Evolutionary conservation across 345 rosid species (phyloP).

Genomic region (Passiflora organensis): DNA sequence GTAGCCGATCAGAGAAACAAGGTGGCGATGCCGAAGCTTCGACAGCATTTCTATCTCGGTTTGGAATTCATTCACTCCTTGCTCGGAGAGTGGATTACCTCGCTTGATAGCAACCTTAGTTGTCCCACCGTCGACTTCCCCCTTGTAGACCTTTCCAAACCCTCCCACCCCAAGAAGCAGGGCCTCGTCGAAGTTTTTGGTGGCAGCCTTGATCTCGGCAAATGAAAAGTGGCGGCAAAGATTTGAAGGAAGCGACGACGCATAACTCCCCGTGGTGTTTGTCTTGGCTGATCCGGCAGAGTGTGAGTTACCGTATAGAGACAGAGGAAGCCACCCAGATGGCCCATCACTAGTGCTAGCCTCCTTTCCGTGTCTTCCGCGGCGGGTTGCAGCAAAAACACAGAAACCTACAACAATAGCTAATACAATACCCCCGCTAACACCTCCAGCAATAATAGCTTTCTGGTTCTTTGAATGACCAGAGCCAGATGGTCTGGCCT

Average conservation of each 20-base stretch:
- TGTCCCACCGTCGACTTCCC: slow-evolving; percentile 16
- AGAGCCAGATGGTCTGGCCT: too few species aligned
- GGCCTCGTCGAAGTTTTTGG: slow-evolving; percentile 21
- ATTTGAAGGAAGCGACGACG: slow-evolving; percentile 23
- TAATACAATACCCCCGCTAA: too few species aligned
- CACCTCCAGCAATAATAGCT: slow-evolving; percentile 13
- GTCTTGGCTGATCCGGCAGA: slow-evolving; percentile 32
- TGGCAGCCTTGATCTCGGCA: slow-evolving; percentile 26
- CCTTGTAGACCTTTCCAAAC: slow-evolving; percentile 33
- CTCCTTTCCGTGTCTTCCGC: too few species aligned
- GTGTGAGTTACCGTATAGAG: slow-evolving; percentile 29
- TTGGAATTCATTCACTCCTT: slow-evolving; percentile 8
- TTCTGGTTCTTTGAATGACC: too few species aligned
- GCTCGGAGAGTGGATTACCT: slow-evolving; percentile 3
- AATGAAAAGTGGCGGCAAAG: slow-evolving; percentile 30
- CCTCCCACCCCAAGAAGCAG: slow-evolving; percentile 26
- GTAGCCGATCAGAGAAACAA: slow-evolving; percentile 6
- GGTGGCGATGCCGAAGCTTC: slow-evolving; percentile 3
- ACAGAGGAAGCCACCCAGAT: slow-evolving; percentile 38
- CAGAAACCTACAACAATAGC: too few species aligned
- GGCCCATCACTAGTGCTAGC: too few species aligned
- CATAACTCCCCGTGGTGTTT: slow-evolving; percentile 16
- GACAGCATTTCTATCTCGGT: slow-evolving; percentile 14
- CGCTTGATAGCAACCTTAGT: slow-evolving; percentile 21
- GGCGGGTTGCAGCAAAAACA: too few species aligned